Percentiles rank a stretch among this genome's conserved stretches.
phyloP scores from a whole-genome alignment of 768 basidiomycete genomes.

The Boletellus sp. region DNA sequence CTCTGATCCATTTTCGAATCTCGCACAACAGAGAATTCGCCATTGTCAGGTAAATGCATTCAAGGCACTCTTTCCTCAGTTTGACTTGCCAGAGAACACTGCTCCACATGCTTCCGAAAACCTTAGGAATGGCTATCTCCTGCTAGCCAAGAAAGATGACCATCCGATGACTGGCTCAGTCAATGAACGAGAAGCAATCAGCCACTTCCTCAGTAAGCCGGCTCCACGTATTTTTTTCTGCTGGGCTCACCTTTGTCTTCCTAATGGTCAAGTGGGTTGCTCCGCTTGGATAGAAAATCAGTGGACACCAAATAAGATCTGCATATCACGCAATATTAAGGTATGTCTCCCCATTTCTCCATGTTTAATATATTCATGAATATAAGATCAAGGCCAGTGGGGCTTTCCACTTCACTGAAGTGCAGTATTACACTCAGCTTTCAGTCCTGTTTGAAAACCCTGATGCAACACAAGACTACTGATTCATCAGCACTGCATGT shows the following conservation, averaged over 20 bases:
- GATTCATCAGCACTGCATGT: not conserved
- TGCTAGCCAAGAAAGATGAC: too few relatives aligned
- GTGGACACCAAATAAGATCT: too few relatives aligned
- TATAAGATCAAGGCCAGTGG: not conserved
- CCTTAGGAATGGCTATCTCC: constrained; percentile 14
- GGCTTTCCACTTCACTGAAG: not conserved
- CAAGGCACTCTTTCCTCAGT: constrained; percentile 29
- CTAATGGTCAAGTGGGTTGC: not conserved
- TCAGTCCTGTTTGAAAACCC: not conserved
- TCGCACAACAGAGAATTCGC: not conserved
- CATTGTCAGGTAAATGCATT: constrained; percentile 13
- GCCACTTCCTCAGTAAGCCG: not conserved
- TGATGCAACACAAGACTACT: not conserved
- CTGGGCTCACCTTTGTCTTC: not conserved
- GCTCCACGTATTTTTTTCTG: not conserved
- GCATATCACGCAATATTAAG: not conserved
- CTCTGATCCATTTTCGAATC: not conserved
- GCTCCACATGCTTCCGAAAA: constrained; percentile 14
- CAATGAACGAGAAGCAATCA: not conserved
- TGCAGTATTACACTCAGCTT: not conserved
- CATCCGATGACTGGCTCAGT: not conserved
- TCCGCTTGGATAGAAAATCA: too few relatives aligned
- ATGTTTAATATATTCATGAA: not conserved
- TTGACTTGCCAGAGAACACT: constrained; percentile 23
- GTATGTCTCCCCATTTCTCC: too few relatives aligned